Base-by-base conservation (phyloP, 768 basidiomycete genomes). In the Pleurotus giganteus region DNA sequence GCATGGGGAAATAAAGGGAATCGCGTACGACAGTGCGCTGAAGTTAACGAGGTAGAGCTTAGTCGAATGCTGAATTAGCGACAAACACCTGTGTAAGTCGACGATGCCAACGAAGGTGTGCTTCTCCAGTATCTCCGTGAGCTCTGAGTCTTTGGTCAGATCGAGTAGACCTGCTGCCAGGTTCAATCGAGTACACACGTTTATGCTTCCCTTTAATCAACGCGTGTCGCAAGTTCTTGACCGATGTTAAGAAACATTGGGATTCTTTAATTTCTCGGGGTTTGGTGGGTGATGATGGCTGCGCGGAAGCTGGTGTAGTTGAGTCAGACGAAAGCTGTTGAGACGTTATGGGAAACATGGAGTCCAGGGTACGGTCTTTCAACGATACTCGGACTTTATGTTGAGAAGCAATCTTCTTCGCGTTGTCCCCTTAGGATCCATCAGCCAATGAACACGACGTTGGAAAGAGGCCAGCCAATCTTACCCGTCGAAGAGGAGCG, bases 71-170 rank as follows among this genome's bases (percentile, higher is more conserved):
- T 98, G 97, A 2, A 99, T 75, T 28, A 98, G 70, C 2, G 94
- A 90, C 2, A 94, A 73, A 60, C 84, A 88, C 26, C 83, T 79
- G 21, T 79, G 65, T 7, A 84, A 70, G 64, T 96, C 94, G 6
- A 94, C 91, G 32, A 98, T 84, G 2, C 96, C 95, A 28, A 98
- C 94, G 62, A 97, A 97, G 0, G 84, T 89, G 63, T 97, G 93
- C 46, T 91, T 87, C 59, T 86, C 80, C 28, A 98, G 64, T 43
- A 98, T 89, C 63, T 93, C 91, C 0, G 83, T 81, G 34, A 98
- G 72, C 45, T 84, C 96, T 98, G 61, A n/a, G 5, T 9, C 15
- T 29, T 44, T 50, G 34, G 39, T 52, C n/a, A 46, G 27, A n/a
- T n/a, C n/a, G n/a, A n/a, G 7, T 32, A 39, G 12, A 42, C 5